Percentiles rank a stretch among this genome's conserved stretches.
Conservation (phyloP, 1,284 basidiomycete species). For the Ustilago trichophora region DNA sequence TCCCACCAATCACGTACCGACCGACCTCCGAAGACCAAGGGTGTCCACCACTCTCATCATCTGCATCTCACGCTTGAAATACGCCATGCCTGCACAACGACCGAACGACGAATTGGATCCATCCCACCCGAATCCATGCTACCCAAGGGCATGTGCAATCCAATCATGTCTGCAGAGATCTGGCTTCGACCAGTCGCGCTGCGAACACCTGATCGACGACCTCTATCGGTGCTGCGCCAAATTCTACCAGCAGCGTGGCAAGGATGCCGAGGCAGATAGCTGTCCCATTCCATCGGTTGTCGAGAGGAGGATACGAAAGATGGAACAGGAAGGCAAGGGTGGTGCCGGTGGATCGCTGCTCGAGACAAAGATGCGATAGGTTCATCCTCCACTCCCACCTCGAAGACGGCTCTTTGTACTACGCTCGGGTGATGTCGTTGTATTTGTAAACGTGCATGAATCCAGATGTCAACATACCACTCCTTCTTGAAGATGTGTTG, state of each 20-base stretch:
- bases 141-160: constrained; percentile 60
- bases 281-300: constrained; percentile 60
- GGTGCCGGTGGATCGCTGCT: constrained; percentile 37
- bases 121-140: constrained; percentile 54
- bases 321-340: constrained; percentile 48
- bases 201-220: constrained; percentile 55
- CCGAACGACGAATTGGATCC: constrained; percentile 29
- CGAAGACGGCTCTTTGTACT: background rate
- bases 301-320: constrained; percentile 37
- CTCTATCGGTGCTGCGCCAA: constrained; percentile 61
- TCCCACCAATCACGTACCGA: no score
- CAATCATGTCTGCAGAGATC: constrained; percentile 60
- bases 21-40: no score
- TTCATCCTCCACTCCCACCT: background rate
- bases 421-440: no score
- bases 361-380: constrained; percentile 24
- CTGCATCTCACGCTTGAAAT: no score
- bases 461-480: no score
- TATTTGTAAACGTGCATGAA: background rate
- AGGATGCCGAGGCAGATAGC: constrained; percentile 49
- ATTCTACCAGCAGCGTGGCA: constrained; percentile 56
- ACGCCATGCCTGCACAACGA: constrained; percentile 8
- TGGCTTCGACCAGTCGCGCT: constrained; percentile 59
- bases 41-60: background rate
- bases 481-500: no score